These are phyloP conservation scores for Fomitopsis palustris DNA, from an alignment of 1,284 basidiomycete genomes.

Conservation along the genomic window DNA sequence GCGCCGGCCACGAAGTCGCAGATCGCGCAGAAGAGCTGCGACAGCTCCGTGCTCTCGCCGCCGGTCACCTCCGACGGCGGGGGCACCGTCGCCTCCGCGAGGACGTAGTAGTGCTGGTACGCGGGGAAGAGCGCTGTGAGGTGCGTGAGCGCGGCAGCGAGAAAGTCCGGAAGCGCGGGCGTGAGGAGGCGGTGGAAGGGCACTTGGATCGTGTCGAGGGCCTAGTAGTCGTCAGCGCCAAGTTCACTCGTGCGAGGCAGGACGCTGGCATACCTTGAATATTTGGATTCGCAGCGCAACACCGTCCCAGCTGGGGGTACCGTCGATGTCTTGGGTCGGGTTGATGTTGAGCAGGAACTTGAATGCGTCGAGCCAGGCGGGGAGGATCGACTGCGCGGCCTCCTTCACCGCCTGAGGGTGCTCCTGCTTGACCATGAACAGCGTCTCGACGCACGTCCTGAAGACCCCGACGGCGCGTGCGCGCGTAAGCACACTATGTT, in stretches of 20 bases:
- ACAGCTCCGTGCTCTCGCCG: constrained; percentile 73
- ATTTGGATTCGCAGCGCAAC: constrained; percentile 75
- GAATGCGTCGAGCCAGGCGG: constrained; percentile 88
- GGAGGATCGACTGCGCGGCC: constrained; percentile 77
- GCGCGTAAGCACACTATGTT: constrained; percentile 76
- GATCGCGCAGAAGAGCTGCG: constrained; percentile 74
- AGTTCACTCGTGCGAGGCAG: constrained; percentile 4
- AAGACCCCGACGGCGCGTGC: constrained; percentile 87
- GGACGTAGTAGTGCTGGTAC: constrained; percentile 70
- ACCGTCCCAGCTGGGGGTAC: constrained; percentile 69
- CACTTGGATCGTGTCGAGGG: constrained; percentile 70
- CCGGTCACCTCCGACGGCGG: constrained; percentile 44
- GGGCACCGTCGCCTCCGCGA: constrained; percentile 51
- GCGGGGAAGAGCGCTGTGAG: constrained; percentile 63
- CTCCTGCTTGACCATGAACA: constrained; percentile 94
- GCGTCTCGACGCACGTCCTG: constrained; percentile 83
- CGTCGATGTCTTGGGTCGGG: constrained; percentile 56
- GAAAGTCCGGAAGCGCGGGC: constrained; percentile 57
- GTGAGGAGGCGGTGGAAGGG: constrained; percentile 72
- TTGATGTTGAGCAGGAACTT: constrained; percentile 70
- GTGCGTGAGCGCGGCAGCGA: constrained; percentile 62
- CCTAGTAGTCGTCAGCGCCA: constrained; percentile 36
- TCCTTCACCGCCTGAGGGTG: constrained; percentile 85
- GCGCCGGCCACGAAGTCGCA: constrained; percentile 77
- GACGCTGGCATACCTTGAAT: constrained; percentile 55